Base-by-base conservation (phyloP, 331 rosid genomes). In the Telfairia occidentalis region DNA sequence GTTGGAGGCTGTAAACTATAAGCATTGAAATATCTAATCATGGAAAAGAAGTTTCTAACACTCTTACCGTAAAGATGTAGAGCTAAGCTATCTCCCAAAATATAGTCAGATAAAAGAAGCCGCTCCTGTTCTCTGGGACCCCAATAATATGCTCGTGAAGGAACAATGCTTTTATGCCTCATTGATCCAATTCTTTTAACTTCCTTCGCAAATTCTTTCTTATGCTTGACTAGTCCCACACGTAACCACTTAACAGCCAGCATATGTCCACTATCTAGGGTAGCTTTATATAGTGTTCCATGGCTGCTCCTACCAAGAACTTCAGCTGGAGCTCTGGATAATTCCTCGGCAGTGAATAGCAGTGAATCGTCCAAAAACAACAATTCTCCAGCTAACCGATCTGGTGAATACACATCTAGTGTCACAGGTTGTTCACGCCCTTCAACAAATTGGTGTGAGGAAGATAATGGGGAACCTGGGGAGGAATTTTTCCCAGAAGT, bases 101-200 rank as follows among this genome's bases (percentile, higher is more conserved):
- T 75, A 74, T 87, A 89, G 80, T 94, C 98, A 1, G 92, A 92
- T 82, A 94, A 81, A 83, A 94, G 96, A 82, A 94, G 98, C 90
- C 98, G 89, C 85, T 94, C 98, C 81, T 94, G 97, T 83, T 94
- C 98, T 82, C 95, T 84, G 73, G 98, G 97, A n/a, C 98, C 98
- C 98, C 97, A 94, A 70, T 94, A 94, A 85, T 89, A 94, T 58
- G 98, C 98, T 78, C 84, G 86, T 71, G 89, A 81, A 3, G 97
- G 91, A 76, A 91, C 95, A 81, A 94, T 83, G 89, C 86, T 86
- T 16, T 89, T 87, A 85, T 94, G 97, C 83, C 91, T 89, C 83
- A 91, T 84, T 46, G 90, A 91, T 76, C 98, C 97, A 69, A 94
- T 91, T 80, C 85, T 88, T 82, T 91, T 94, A 69, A 87, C 97